phyloP scores from a whole-genome alignment of 2,329 filamentous ascomycete genomes.

The Fusarium brevicatenulatum region DNA sequence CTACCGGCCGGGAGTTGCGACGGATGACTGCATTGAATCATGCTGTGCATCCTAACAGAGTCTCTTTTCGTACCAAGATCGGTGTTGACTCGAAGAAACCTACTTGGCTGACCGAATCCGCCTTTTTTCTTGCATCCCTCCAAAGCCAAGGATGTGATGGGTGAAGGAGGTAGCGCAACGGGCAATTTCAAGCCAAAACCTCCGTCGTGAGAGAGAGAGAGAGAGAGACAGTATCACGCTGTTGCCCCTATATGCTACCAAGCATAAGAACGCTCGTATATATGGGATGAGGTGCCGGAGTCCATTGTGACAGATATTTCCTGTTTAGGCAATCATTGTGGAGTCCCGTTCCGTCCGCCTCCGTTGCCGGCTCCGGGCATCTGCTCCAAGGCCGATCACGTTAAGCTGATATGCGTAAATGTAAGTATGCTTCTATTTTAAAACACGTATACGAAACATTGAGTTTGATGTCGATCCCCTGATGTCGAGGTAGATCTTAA shows the following conservation, averaged over 20 bases:
- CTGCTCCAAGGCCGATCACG: conserved; percentile 3
- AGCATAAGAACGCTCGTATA: background rate
- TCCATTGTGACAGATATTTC: conserved; percentile 8
- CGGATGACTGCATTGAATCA: conserved; percentile 7
- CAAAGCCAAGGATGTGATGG: background rate
- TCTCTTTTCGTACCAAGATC: background rate
- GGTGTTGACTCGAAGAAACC: conserved; percentile 5
- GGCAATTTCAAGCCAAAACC: background rate
- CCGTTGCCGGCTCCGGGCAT: conserved; percentile 20
- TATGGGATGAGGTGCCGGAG: background rate
- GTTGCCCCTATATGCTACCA: conserved; percentile 5
- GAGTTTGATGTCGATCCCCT: background rate
- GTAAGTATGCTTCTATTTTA: background rate
- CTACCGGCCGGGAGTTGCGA: background rate
- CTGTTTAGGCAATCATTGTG: conserved; percentile 32
- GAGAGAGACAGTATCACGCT: background rate
- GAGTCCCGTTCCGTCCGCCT: conserved; percentile 7
- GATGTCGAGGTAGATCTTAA: background rate
- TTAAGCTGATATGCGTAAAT: background rate
- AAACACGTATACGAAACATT: background rate
- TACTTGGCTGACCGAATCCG: conserved; percentile 2
- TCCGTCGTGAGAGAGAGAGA: background rate
- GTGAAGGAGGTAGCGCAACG: background rate
- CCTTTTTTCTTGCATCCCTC: background rate
- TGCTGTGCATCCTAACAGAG: conserved; percentile 7